These are phyloP conservation scores for Gypsophila paniculata DNA, from an alignment of 179 eudicot genomes.

Conservation along the genomic window DNA sequence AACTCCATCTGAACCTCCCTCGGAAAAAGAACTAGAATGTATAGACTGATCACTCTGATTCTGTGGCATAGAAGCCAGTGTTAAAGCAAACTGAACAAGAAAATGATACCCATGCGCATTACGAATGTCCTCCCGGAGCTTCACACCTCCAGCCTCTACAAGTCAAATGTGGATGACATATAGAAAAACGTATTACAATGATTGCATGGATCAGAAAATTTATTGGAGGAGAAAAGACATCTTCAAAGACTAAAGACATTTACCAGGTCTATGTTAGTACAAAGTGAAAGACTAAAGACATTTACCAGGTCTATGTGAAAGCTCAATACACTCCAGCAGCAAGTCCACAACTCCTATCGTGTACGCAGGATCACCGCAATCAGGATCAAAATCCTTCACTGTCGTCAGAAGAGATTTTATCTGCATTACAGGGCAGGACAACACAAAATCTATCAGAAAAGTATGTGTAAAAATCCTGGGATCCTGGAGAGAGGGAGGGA, in stretches of 20 bases:
- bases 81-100: slow-evolving; percentile 90
- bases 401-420: slow-evolving; percentile 86
- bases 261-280: background rate
- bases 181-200: slow-evolving; percentile 19
- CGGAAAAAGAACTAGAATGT: slow-evolving; percentile 40
- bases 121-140: slow-evolving; percentile 95
- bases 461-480: background rate
- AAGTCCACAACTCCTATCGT: slow-evolving; percentile 97
- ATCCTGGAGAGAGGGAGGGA: background rate
- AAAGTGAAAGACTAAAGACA: slow-evolving; percentile 7
- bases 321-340: slow-evolving; percentile 89
- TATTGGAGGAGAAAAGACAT: background rate
- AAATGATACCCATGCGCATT: slow-evolving; percentile 99
- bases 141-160: slow-evolving; percentile 90
- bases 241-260: background rate
- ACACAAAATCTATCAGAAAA: slow-evolving; percentile 1
- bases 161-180: slow-evolving; percentile 30
- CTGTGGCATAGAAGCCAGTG: slow-evolving; percentile 54
- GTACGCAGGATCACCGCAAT: slow-evolving; percentile 83
- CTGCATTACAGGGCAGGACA: slow-evolving; percentile 44
- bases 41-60: slow-evolving; percentile 34
- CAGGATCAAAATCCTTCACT: slow-evolving; percentile 82
- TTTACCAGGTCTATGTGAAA: slow-evolving; percentile 90
- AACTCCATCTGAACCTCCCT: slow-evolving; percentile 35
- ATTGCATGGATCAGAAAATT: background rate